Conservation (phyloP, 2,329 filamentous ascomycete genomes). For the Fusarium newnesense region DNA sequence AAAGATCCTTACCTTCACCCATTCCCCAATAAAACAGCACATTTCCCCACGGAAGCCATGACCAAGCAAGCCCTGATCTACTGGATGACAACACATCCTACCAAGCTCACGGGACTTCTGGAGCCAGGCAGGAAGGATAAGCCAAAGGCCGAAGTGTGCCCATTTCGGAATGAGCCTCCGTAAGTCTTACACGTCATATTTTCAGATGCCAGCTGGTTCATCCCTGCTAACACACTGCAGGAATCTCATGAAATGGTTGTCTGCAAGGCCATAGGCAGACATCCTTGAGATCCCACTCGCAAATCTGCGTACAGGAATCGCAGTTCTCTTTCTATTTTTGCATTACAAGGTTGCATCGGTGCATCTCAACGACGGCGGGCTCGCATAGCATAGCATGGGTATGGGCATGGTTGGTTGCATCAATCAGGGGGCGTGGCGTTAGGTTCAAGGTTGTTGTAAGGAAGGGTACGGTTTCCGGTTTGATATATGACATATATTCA, state of each 20-base stretch:
- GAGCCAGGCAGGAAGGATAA: conserved; percentile 39
- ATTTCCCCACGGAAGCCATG: conserved; percentile 28
- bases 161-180: conserved; percentile 42
- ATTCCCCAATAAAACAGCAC: conserved; percentile 15
- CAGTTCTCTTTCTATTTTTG: conserved; percentile 33
- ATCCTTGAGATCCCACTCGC: conserved; percentile 16
- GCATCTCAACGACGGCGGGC: conserved; percentile 33
- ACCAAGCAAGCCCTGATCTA: conserved; percentile 21
- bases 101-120: conserved; percentile 38
- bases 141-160: conserved; percentile 38
- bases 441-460: conserved; percentile 29
- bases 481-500: conserved; percentile 27
- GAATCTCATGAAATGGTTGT: conserved; percentile 36
- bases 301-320: conserved; percentile 18
- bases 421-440: conserved; percentile 35
- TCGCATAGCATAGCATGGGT: conserved; percentile 38
- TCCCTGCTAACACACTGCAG: conserved; percentile 41
- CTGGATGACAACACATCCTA: conserved; percentile 35
- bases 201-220: conserved; percentile 15
- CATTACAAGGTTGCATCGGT: conserved; percentile 32
- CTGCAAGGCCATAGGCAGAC: conserved; percentile 10
- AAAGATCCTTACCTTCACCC: conserved; percentile 21
- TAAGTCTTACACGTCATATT: conserved; percentile 38
- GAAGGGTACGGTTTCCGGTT: conserved; percentile 22
- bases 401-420: conserved; percentile 35